Evolutionary conservation across 768 basidiomycete species (phyloP), one percentile per base, ranked within the genome.

Genomic region (Trametes sanguinea): DNA sequence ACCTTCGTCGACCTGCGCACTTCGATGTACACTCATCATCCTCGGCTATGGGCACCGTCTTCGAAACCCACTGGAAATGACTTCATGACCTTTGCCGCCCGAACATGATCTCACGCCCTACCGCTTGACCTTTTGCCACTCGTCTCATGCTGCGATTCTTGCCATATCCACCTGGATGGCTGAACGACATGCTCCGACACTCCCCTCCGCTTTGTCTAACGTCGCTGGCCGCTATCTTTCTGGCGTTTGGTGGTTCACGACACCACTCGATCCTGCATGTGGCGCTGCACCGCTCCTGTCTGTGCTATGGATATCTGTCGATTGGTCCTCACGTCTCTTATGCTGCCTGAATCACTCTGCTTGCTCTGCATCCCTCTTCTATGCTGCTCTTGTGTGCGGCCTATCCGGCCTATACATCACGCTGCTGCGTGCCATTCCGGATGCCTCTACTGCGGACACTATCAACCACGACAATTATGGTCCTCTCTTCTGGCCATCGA

Each of bases 271-370:
- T 40, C 33, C 46, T 29, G 22, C 7, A 45, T 48, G 46, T 57
- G 55, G 55, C 55, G 35, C 11, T n/a, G 17, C 55, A 37, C 44
- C 32, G 22, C 39, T 65, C 67, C 37, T 58, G 4, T 7, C 45
- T 13, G 9, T 22, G 22, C 3, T 14, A 5, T 5, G 42, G 13
- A 6, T 43, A 4, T 5, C 7, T 43, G 7, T 43, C 9, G 5
- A 4, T n/a, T n/a, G 42, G 5, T 43, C 14, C 42, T 13, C 7
- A 14, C 14, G 7, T 43, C 42, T 16, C 14, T 39, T 2, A 39
- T 43, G 42, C 9, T 16, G 35, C 35, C 35, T 37, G 6, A 37
- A 37, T 37, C 35, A 37, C 11, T 6, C 2, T 37, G 11, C 35
- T 37, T 37, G 2, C 11, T 11, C 11, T 37, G 6, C 6, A 37